phyloP scores from a whole-genome alignment of 192 early-diverging fungal genomes.

The Coemansia sp. region DNA sequence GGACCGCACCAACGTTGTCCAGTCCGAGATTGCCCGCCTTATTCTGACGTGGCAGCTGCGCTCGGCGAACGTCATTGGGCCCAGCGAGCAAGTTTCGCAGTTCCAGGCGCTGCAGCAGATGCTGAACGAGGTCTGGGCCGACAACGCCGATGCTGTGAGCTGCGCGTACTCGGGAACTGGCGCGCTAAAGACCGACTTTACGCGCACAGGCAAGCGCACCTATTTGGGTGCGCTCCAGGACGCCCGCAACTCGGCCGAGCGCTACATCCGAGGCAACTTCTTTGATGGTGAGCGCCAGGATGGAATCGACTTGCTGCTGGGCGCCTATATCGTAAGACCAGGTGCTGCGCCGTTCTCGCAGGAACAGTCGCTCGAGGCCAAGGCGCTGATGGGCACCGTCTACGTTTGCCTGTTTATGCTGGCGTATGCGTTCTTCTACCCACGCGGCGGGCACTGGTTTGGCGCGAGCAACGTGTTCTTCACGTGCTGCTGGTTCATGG shows the following conservation, averaged over 20 bases:
- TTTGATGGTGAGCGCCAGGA: constrained; percentile 92
- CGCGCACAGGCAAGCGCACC: constrained; percentile 87
- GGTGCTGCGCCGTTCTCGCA: constrained; percentile 47
- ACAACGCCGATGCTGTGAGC: constrained; percentile 93
- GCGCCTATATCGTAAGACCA: constrained; percentile 49
- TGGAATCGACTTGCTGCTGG: constrained; percentile 83
- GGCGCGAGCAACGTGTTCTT: constrained; percentile 29
- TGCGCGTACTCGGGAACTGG: constrained; percentile 92
- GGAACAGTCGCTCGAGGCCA: constrained; percentile 53
- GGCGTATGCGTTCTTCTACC: constrained; percentile 47
- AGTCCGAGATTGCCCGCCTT: constrained; percentile 77
- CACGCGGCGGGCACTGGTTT: constrained; percentile 42
- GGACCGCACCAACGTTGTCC: constrained; percentile 98
- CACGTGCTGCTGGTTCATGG: constrained; percentile 24
- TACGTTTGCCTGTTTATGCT: constrained; percentile 50
- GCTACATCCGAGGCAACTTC: constrained; percentile 94
- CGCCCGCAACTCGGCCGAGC: constrained; percentile 68
- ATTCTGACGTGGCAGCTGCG: constrained; percentile 70
- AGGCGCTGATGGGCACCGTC: constrained; percentile 48
- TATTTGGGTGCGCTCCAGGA: constrained; percentile 77
- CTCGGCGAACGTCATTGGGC: constrained; percentile 57
- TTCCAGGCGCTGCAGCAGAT: constrained; percentile 59
- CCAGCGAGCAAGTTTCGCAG: constrained; percentile 58
- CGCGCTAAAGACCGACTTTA: constrained; percentile 97
- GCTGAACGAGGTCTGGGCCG: constrained; percentile 95